Evolutionary conservation across 805 yeast genomes (phyloP), one percentile per base, ranked within the genome.

Genomic region (Metschnikowia chrysomelidarum): DNA sequence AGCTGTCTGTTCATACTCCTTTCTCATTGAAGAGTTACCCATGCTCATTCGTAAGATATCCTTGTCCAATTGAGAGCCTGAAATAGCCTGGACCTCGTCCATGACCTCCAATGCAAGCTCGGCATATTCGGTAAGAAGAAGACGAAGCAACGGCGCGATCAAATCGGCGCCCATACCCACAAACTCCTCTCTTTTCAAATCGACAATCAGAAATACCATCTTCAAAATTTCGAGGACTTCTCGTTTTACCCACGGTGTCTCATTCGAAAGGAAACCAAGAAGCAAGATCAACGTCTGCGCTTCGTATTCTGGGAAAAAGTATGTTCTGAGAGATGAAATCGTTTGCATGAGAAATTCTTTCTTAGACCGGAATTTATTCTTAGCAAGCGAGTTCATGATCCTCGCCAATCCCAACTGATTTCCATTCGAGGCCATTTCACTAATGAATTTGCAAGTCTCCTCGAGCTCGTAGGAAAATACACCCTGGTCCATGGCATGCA

Each of bases 151-250:
- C 2, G 99, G 98, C 1, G 96, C 83, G 5, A 93, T 86, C 34
- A 93, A 65, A 54, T 93, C 98, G 0, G 98, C 98, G 4, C 98
- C 98, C 24, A 87, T 82, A 2, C 95, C 94, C 19, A 76, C 71
- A 54, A 88, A 88, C 50, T 83, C 95, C 13, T 82, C 86, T 23
- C 82, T 65, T 28, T 77, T 79, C 34, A 89, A 64, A 51, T 93
- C 89, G 11, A 88, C 80, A 40, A 76, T 67, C 1, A 96, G 89
- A 43, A 94, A 73, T 6, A 93, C 57, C 30, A 78, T 75, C 49
- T 82, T 81, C 45, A 93, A 69, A 2, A 88, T 60, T 33, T 78
- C 82, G 77, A 94, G 71, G 0, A 93, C 77, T 56, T 91, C 96
- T 8, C 72, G 53, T 46, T 86, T 83, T 2, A 94, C 78, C 95